These are phyloP conservation scores for Trypethelium eluteriae DNA, from an alignment of 495 filamentous ascomycete species.

Conservation along the genomic window DNA sequence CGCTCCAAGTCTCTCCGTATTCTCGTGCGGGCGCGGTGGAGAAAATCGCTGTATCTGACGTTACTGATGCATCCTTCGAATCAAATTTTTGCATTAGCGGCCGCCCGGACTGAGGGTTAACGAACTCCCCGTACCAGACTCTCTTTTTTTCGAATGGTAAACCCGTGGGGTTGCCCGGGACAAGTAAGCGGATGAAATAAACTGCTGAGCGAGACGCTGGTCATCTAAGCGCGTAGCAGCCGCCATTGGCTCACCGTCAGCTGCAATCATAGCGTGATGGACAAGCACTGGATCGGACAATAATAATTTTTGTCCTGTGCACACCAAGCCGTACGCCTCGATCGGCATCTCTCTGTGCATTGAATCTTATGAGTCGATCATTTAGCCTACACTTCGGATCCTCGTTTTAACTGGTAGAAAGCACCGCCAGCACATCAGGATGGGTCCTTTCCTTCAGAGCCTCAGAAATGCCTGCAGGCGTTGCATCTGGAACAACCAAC, in stretches of 20 bases:
- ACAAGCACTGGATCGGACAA: conserved; percentile 14
- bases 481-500: conserved; percentile 29
- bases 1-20: not conserved
- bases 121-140: conserved; percentile 9
- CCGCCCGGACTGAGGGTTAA: conserved; percentile 29
- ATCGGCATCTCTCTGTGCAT: conserved; percentile 12
- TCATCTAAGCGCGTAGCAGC: conserved; percentile 21
- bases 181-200: conserved; percentile 24
- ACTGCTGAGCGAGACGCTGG: conserved; percentile 29
- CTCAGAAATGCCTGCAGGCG: conserved; percentile 33
- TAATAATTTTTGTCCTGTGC: conserved; percentile 10
- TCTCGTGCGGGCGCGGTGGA: not conserved
- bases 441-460: conserved; percentile 33
- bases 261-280: conserved; percentile 17
- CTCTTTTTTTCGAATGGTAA: conserved; percentile 15
- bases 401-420: conserved; percentile 56
- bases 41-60: conserved; percentile 9
- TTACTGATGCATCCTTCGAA: conserved; percentile 12
- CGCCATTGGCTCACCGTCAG: conserved; percentile 15
- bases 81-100: conserved; percentile 46
- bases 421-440: conserved; percentile 86
- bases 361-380: conserved; percentile 14
- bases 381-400: conserved; percentile 30
- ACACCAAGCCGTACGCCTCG: conserved; percentile 5
- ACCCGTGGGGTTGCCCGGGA: conserved; percentile 4